Base-by-base conservation (phyloP, 2,329 filamentous ascomycete genomes). In the Verticillium longisporum region DNA sequence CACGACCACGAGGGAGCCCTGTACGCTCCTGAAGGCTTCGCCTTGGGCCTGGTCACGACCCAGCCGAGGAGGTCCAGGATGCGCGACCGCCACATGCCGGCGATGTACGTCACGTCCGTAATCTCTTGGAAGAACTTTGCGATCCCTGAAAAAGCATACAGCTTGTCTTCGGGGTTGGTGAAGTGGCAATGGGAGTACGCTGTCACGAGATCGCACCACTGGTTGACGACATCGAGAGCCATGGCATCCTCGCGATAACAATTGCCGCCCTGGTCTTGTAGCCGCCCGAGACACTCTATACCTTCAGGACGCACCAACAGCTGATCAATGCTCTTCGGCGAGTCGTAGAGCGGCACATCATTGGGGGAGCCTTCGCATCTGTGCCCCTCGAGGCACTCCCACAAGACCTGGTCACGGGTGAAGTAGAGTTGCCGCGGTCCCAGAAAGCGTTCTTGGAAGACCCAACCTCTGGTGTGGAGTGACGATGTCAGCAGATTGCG, bases 1-100 rank as follows among this genome's bases (percentile, higher is more conserved):
- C n/a, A 37, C n/a, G 1, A 36, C 53, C 50, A 59, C n/a, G 13
- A 59, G 36, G 4, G 55, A 59, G 57, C 55, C 55, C 26, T 18
- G 26, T 14, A 31, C 18, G 31, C 50, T 10, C 38, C 15, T 50
- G 21, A 32, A 34, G 34, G 14, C 14, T 13, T 3, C 26, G 10
- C 9, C 34, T 31, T 6, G 38, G 36, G 11, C 32, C 36, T 34
- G 4, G 1, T 1, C 2, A 89, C 21, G 14, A 3, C 13, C 54
- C 60, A 61, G 15, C 34, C n/a, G 0, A 61, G 31, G 26, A 55
- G 36, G 9, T 57, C 6, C 3, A 61, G 53, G 10, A 62, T 26
- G 14, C 41, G 10, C 14, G 32, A 55, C n/a, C 21, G 58, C 61
- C 61, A 62, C 4, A 61, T 15, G 7, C 61, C 61, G 2, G 62